Evolutionary conservation across 805 yeast species (phyloP).

Genomic region (Saccharomyces jurei): DNA sequence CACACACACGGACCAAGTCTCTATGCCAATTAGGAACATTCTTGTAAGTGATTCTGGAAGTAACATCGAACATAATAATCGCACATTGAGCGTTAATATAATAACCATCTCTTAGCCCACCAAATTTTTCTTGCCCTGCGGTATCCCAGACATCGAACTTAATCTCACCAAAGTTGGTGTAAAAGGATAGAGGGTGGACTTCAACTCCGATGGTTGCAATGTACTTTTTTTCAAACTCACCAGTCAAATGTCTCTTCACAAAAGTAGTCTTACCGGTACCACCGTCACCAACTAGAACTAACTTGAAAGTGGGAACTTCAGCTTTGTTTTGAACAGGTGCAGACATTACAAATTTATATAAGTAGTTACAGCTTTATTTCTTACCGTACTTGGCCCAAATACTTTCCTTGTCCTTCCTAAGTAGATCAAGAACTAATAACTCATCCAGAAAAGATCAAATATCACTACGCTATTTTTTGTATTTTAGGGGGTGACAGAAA

Average conservation of each 20-base stretch:
- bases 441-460: neutral
- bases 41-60: conserved; percentile 96
- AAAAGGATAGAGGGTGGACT: conserved; percentile 93
- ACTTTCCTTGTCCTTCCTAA: neutral
- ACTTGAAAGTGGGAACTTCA: conserved; percentile 89
- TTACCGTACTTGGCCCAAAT: neutral
- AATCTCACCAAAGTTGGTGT: conserved; percentile 95
- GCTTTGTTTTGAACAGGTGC: conserved; percentile 24
- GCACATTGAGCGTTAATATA: conserved; percentile 98
- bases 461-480: neutral
- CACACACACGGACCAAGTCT: conserved; percentile 97
- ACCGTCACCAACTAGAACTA: conserved; percentile 98
- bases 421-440: neutral
- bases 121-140: conserved; percentile 98
- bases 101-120: conserved; percentile 97
- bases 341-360: conserved; percentile 38
- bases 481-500: neutral
- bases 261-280: conserved; percentile 99
- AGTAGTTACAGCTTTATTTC: neutral
- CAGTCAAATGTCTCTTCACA: conserved; percentile 96
- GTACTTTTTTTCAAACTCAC: conserved; percentile 96
- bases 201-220: conserved; percentile 97
- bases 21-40: conserved; percentile 99
- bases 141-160: conserved; percentile 99
- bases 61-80: conserved; percentile 97